Conservation (phyloP, 257 asterid species). For the Petunia secreta region DNA sequence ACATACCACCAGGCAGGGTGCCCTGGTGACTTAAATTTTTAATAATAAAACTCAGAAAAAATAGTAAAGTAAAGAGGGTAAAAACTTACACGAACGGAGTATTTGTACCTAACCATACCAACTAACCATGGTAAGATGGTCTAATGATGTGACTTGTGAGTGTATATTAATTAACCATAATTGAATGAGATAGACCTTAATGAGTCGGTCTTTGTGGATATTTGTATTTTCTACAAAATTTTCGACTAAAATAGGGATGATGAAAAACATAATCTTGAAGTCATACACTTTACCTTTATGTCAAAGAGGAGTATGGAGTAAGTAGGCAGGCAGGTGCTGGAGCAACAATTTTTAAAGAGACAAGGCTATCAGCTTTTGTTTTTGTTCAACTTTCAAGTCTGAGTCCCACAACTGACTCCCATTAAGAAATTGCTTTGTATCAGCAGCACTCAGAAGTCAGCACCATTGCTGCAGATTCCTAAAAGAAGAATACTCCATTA, state of each 20-base stretch:
- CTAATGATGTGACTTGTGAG: no score
- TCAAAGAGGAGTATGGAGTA: not conserved
- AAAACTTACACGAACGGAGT: no score
- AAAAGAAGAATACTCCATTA: not conserved
- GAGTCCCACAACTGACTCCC: conserved; percentile 25
- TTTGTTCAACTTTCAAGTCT: not conserved
- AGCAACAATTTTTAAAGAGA: not conserved
- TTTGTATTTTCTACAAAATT: not conserved
- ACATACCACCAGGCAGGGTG: no score
- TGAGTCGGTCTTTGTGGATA: not conserved
- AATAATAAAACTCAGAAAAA: no score
- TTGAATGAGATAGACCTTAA: no score
- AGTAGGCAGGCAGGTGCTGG: not conserved
- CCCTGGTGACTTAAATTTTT: no score
- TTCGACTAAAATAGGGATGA: not conserved
- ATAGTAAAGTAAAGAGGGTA: no score
- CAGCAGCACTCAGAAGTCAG: not conserved
- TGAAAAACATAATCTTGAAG: not conserved
- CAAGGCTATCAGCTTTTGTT: conserved; percentile 17
- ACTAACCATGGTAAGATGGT: no score
- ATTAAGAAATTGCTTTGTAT: conserved; percentile 10
- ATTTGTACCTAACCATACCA: no score
- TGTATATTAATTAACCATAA: no score
- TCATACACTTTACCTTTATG: not conserved
- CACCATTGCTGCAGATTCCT: conserved; percentile 9